phyloP scores from a whole-genome alignment of 164 flowering plant species.

The Vitis amurensis region DNA sequence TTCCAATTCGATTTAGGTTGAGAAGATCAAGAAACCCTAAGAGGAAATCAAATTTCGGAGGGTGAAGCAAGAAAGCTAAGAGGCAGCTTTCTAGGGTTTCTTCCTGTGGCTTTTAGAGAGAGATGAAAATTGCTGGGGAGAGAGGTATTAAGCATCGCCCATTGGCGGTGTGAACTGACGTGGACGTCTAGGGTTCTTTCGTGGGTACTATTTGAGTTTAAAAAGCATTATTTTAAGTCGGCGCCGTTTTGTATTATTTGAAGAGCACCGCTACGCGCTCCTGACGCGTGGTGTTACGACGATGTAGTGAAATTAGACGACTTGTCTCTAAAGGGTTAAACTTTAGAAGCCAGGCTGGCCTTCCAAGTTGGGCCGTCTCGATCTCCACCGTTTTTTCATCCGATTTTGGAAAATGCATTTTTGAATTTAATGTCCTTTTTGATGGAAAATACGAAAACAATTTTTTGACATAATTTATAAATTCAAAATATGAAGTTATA shows the following conservation, averaged over 20 bases:
- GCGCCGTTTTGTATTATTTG: constrained; percentile 6
- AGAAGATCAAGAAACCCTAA: neutral
- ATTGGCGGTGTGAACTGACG: constrained; percentile 6
- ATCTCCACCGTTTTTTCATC: too few species aligned
- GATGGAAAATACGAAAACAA: too few species aligned
- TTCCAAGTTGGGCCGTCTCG: too few species aligned
- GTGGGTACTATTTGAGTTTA: neutral
- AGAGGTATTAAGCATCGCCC: neutral
- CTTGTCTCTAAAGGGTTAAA: too few species aligned
- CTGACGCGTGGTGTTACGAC: neutral
- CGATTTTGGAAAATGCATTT: too few species aligned
- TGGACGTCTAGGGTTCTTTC: neutral
- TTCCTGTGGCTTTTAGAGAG: neutral
- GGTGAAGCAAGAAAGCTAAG: neutral
- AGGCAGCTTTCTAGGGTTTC: neutral
- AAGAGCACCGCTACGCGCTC: neutral
- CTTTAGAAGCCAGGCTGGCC: neutral
- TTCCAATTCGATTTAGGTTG: neutral
- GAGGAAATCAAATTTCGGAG: neutral
- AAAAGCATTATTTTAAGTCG: constrained; percentile 3
- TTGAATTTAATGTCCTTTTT: neutral
- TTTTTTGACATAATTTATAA: too few species aligned
- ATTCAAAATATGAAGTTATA: too few species aligned
- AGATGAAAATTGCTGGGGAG: neutral
- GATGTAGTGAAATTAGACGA: neutral